Evolutionary conservation across 257 asterid genomes (phyloP).

Genomic region (Solanum neorickii): DNA sequence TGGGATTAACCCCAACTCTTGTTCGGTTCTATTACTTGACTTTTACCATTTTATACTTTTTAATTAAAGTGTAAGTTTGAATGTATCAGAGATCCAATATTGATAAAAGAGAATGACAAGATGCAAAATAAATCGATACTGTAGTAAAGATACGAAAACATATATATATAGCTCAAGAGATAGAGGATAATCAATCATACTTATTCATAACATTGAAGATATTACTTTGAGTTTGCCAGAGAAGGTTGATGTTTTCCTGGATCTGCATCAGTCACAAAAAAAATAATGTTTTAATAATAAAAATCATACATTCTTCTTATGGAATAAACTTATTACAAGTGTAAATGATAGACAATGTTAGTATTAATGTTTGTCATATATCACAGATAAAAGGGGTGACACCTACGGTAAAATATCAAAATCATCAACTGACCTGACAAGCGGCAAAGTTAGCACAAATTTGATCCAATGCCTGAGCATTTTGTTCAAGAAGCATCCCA

Average conservation of each 20-base stretch:
- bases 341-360: background rate
- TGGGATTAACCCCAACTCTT: too few species aligned
- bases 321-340: background rate
- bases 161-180: background rate
- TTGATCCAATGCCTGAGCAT: constrained; percentile 62
- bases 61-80: too few species aligned
- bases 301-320: background rate
- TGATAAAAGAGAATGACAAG: background rate
- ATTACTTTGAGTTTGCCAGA: constrained; percentile 56
- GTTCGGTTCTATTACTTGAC: too few species aligned
- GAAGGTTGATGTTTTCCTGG: constrained; percentile 56
- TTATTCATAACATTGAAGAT: constrained; percentile 49
- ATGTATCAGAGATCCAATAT: too few species aligned
- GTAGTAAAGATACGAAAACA: background rate
- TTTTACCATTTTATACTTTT: too few species aligned
- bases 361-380: background rate
- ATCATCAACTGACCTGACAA: constrained; percentile 36
- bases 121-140: background rate
- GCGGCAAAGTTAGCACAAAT: constrained; percentile 62
- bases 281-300: too few species aligned
- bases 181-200: constrained; percentile 24
- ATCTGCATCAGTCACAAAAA: constrained; percentile 42
- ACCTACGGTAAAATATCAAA: background rate
- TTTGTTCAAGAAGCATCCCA: constrained; percentile 74
- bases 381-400: background rate